Base-by-base conservation (phyloP, 495 filamentous ascomycete genomes). In the Xylaria nigripes region DNA sequence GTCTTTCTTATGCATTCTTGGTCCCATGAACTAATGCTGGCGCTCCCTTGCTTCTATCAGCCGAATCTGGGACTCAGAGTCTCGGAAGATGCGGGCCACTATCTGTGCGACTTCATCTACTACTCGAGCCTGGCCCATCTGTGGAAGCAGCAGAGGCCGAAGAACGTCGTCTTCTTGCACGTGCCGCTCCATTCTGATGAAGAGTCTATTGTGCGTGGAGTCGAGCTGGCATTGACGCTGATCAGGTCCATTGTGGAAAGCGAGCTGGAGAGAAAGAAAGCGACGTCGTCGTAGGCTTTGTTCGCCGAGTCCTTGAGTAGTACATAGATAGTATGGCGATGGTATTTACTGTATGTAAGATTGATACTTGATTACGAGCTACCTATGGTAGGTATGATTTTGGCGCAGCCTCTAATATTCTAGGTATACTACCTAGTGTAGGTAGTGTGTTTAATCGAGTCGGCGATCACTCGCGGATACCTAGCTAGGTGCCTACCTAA, bases 81-180 rank as follows among this genome's bases (percentile, higher is more conserved):
- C 12, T 89, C 85, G 5, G 80, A 84, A 41, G 85, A 94, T 62
- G 85, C 89, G 0, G 89, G 90, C 0, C 83, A 80, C 42, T 95
- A 86, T 62, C 72, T 92, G 15, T 95, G 90, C 65, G 90, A 92
- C 60, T 95, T 90, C 63, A 90, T 86, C 45, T 93, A 87, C 68
- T 94, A 83, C 70, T 84, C 84, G 6, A 87, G 81, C 56, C 61
- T 95, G 65, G 77, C 83, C 18, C 70, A 71, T 54, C 69, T 81
- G 18, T 66, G 71, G 45, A 76, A 73, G 67, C 69, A 71, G 5
- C 72, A 73, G 19, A 64, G 72, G 34, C 70, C 74, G 45, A 73
- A 73, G 41, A 82, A 79, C 48, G 82, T 90, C 15, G 65, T 85
- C 24, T 95, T 95, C 63, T 68, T 92, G 50, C 90, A 95, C 63